Conservation (phyloP, 768 basidiomycete species). For the Lentinula lateritia region DNA sequence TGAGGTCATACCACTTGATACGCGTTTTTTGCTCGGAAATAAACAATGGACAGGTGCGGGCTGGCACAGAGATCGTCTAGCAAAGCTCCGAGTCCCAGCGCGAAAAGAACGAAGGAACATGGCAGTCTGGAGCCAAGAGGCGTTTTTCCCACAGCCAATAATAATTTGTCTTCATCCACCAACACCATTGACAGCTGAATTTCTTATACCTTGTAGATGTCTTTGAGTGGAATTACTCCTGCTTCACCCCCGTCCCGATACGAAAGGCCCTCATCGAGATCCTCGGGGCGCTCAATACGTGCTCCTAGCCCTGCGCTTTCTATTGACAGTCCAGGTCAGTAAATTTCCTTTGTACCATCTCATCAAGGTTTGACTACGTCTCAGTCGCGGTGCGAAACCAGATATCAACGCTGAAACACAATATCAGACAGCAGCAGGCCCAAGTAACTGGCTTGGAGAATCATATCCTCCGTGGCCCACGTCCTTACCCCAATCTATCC, state of each 20-base stretch:
- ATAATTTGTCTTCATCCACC: background rate
- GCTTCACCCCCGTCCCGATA: slow-evolving; percentile 5
- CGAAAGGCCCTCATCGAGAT: slow-evolving; percentile 40
- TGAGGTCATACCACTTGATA: background rate
- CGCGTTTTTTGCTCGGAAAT: background rate
- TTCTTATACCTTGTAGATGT: background rate
- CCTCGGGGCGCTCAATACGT: slow-evolving; percentile 40
- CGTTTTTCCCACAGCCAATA: background rate
- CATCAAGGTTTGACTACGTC: slow-evolving; percentile 14
- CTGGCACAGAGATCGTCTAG: background rate
- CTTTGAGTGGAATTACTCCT: background rate
- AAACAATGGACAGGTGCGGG: background rate
- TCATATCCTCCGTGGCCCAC: slow-evolving; percentile 59
- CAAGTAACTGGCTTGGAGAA: slow-evolving; percentile 69
- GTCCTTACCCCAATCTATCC: slow-evolving; percentile 45
- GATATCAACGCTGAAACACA: slow-evolving; percentile 77
- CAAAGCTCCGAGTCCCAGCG: background rate
- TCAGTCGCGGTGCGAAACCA: slow-evolving; percentile 73
- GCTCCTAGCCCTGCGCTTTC: slow-evolving; percentile 53
- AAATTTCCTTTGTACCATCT: slow-evolving; percentile 10
- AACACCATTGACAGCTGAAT: background rate
- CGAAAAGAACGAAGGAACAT: background rate
- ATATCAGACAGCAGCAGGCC: slow-evolving; percentile 80
- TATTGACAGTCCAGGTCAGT: slow-evolving; percentile 64
- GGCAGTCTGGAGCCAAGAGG: background rate